Conservation (phyloP, 495 filamentous ascomycete species). For the Astrocystis sublimbata region DNA sequence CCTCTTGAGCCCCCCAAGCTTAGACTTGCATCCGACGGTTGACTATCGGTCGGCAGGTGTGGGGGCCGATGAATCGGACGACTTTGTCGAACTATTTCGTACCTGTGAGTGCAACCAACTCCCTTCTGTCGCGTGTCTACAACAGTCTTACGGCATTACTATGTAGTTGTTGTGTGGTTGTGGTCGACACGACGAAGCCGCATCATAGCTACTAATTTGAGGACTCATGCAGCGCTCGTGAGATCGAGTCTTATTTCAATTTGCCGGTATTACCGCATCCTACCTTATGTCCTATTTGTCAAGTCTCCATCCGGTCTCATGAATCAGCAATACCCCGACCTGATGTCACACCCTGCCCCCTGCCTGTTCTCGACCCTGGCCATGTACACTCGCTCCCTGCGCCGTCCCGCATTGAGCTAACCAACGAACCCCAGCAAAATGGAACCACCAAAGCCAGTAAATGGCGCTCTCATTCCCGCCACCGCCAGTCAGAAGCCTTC, state of each 20-base stretch:
- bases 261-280: not conserved
- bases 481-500: slow-evolving; percentile 32
- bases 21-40: slow-evolving; percentile 1
- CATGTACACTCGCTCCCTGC: slow-evolving; percentile 1
- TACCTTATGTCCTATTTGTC: slow-evolving; percentile 11
- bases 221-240: slow-evolving; percentile 2
- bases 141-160: not conserved
- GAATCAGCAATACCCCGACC: not conserved
- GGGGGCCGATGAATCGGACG: slow-evolving; percentile 12
- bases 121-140: not conserved
- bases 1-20: not conserved
- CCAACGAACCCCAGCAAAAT: slow-evolving; percentile 14
- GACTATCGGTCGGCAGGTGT: not conserved
- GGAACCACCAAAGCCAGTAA: slow-evolving; percentile 25
- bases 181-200: not conserved
- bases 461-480: slow-evolving; percentile 26
- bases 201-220: not conserved
- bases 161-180: no score
- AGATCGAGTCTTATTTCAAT: slow-evolving; percentile 9
- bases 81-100: not conserved
- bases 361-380: slow-evolving; percentile 10
- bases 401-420: slow-evolving; percentile 16
- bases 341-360: slow-evolving; percentile 18
- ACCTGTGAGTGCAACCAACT: not conserved
- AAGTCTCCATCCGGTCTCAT: slow-evolving; percentile 1